Conservation (phyloP, 2,329 filamentous ascomycete genomes). For the Alternaria solani region DNA sequence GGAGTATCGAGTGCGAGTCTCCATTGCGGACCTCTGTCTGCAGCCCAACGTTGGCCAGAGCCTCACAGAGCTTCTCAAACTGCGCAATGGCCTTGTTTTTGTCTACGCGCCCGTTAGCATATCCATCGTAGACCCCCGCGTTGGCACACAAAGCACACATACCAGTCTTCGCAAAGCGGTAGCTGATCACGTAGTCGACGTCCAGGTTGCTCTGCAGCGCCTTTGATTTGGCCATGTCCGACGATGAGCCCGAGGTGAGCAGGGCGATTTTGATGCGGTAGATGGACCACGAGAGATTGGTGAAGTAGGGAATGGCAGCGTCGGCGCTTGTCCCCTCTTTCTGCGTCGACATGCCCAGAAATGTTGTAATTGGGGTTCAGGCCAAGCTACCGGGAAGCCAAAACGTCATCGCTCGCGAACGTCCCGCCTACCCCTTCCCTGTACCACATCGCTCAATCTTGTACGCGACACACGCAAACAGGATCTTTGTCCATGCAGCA, state of each 20-base stretch:
- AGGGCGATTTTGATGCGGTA: slow-evolving; percentile 31
- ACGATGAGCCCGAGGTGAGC: slow-evolving; percentile 27
- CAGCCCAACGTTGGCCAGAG: slow-evolving; percentile 80
- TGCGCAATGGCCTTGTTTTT: slow-evolving; percentile 73
- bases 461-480: background rate
- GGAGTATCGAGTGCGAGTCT: slow-evolving; percentile 74
- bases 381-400: slow-evolving; percentile 32
- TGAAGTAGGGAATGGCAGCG: slow-evolving; percentile 28
- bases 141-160: slow-evolving; percentile 40
- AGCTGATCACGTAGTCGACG: slow-evolving; percentile 89
- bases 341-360: slow-evolving; percentile 34
- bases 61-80: slow-evolving; percentile 79
- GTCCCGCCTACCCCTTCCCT: slow-evolving; percentile 25
- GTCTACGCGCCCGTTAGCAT: slow-evolving; percentile 57
- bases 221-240: slow-evolving; percentile 50
- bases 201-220: slow-evolving; percentile 65
- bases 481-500: too few relatives aligned
- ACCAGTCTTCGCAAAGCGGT: slow-evolving; percentile 75
- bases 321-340: slow-evolving; percentile 21
- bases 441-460: slow-evolving; percentile 29
- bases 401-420: slow-evolving; percentile 39
- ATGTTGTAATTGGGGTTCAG: slow-evolving; percentile 30
- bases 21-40: slow-evolving; percentile 87
- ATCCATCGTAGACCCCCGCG: slow-evolving; percentile 9
- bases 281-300: slow-evolving; percentile 25